Conservation (phyloP, 805 yeast species). For the Zygosaccharomyces kombuchaensis region DNA sequence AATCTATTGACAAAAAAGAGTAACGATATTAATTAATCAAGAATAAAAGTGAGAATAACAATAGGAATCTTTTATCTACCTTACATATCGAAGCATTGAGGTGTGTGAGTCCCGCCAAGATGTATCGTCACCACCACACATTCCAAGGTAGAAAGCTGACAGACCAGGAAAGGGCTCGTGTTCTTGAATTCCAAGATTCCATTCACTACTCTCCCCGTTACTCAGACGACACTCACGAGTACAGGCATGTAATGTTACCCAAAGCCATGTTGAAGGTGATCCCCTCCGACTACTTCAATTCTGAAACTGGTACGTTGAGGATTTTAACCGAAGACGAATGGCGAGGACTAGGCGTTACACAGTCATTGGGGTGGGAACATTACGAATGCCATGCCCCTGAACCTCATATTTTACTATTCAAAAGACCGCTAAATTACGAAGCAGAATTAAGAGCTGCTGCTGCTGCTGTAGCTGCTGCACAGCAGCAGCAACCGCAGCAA, state of each 20-base stretch:
- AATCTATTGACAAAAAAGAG: background rate
- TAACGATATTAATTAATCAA: background rate
- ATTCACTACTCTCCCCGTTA: constrained; percentile 92
- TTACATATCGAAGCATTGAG: background rate
- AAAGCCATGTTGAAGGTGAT: constrained; percentile 91
- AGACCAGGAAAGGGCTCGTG: constrained; percentile 77
- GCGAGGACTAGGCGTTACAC: constrained; percentile 98
- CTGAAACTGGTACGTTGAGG: constrained; percentile 90
- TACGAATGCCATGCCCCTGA: constrained; percentile 98
- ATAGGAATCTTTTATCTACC: background rate
- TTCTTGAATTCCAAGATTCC: constrained; percentile 86
- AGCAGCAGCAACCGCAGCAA: constrained; percentile 22
- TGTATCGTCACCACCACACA: constrained; percentile 34
- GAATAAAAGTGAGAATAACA: background rate
- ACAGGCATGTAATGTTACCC: constrained; percentile 95
- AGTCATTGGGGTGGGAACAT: constrained; percentile 95
- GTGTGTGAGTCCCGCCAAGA: constrained; percentile 7
- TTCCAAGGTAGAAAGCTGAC: constrained; percentile 61
- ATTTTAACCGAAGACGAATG: constrained; percentile 93
- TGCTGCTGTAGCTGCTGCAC: constrained; percentile 27
- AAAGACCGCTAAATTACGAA: constrained; percentile 59
- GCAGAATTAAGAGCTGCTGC: constrained; percentile 35
- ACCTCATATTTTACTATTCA: constrained; percentile 90
- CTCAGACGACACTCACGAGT: constrained; percentile 87
- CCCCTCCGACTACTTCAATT: constrained; percentile 89